Conservation (phyloP, 2,329 filamentous ascomycete genomes). For the Emmonsiellopsis sp. region DNA sequence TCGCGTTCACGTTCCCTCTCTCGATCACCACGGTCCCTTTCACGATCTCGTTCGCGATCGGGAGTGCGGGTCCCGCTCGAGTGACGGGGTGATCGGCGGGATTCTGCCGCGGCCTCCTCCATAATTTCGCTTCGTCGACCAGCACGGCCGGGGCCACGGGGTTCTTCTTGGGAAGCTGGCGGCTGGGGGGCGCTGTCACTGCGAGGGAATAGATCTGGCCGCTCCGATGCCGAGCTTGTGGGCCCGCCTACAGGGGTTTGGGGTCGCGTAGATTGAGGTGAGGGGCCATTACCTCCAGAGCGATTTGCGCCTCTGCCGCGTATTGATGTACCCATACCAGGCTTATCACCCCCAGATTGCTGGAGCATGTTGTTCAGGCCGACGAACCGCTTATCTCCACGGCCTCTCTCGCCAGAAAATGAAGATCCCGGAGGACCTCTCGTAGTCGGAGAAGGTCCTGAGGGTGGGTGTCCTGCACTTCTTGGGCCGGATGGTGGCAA, state of each 20-base stretch:
- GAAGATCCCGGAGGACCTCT: slow-evolving; percentile 29
- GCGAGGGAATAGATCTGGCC: slow-evolving; percentile 26
- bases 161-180: slow-evolving; percentile 18
- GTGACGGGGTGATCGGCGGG: slow-evolving; percentile 22
- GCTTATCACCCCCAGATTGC: slow-evolving; percentile 29
- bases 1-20: slow-evolving; percentile 18
- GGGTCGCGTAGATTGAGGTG: slow-evolving; percentile 23
- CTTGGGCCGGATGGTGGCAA: slow-evolving; percentile 33
- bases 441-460: slow-evolving; percentile 24
- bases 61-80: slow-evolving; percentile 14
- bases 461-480: slow-evolving; percentile 23
- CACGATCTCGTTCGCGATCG: slow-evolving; percentile 18
- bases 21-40: slow-evolving; percentile 13
- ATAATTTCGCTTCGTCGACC: slow-evolving; percentile 24
- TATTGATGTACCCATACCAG: slow-evolving; percentile 24
- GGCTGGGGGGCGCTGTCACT: slow-evolving; percentile 15
- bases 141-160: slow-evolving; percentile 18
- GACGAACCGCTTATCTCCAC: slow-evolving; percentile 38
- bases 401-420: slow-evolving; percentile 28
- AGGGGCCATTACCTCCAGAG: slow-evolving; percentile 21
- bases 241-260: slow-evolving; percentile 18
- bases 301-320: slow-evolving; percentile 31
- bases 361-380: slow-evolving; percentile 39
- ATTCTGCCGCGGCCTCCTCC: slow-evolving; percentile 26
- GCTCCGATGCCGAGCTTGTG: slow-evolving; percentile 13